A percentile compares a stretch with the other conserved stretches of the same genome.
Evolutionary conservation across 139 green algal genomes (phyloP).

Genomic region (Chlorella sp.): DNA sequence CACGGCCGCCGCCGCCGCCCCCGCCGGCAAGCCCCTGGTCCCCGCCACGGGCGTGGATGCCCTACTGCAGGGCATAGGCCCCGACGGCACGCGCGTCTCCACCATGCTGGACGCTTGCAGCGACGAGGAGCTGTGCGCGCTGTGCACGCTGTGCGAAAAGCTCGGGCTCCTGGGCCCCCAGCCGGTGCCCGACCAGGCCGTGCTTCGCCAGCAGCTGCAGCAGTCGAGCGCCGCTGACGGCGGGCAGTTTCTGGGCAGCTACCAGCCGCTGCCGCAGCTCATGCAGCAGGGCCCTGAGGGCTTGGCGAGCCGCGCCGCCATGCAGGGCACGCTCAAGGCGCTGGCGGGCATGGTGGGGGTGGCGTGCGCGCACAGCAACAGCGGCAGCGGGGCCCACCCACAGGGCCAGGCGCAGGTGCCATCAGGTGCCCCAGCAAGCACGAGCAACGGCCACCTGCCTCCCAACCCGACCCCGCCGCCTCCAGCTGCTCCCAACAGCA

Average conservation of each 20-base stretch:
- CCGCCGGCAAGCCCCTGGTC: too few species aligned
- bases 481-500: too few species aligned
- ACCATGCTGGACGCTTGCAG: constrained; percentile 38
- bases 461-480: too few species aligned
- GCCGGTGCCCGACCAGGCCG: background rate
- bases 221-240: background rate
- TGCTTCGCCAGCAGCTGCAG: background rate
- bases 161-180: constrained; percentile 10
- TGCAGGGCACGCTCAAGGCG: background rate
- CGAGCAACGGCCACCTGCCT: too few species aligned
- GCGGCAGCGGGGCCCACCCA: background rate
- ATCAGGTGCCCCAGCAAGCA: too few species aligned
- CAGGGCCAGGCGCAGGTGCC: too few species aligned
- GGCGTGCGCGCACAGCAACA: background rate
- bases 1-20: too few species aligned
- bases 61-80: constrained; percentile 5
- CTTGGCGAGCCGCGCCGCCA: background rate
- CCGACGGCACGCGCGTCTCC: constrained; percentile 6
- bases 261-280: background rate
- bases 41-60: too few species aligned
- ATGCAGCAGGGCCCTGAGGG: background rate
- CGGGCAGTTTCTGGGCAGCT: constrained; percentile 1
- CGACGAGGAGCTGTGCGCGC: constrained; percentile 20
- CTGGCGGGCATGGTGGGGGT: background rate
- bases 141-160: constrained; percentile 17